A percentile compares a stretch with the other conserved stretches of the same genome.
Evolutionary conservation across 108 stramenopile species (phyloP).

Genomic region (Epithemia pelagica): DNA sequence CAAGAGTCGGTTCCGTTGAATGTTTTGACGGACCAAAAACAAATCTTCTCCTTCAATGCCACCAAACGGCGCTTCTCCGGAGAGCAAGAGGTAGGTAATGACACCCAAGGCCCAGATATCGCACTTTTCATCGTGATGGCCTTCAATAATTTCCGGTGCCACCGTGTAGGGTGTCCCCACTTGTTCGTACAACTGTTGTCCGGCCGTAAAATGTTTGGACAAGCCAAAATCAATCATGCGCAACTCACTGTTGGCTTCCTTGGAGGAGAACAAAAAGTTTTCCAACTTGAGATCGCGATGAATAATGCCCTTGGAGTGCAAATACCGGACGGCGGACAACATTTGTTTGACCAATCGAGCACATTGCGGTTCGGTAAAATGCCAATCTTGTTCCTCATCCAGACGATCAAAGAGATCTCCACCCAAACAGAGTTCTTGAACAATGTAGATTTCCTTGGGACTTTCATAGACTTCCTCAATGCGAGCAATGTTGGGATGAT

Average conservation of each 20-base stretch:
- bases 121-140: conserved; percentile 68
- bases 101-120: conserved; percentile 89
- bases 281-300: conserved; percentile 27
- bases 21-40: conserved; percentile 15
- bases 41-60: conserved; percentile 71
- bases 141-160: conserved; percentile 81
- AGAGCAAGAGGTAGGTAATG: conserved; percentile 77
- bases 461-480: conserved; percentile 79
- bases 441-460: conserved; percentile 65
- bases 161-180: conserved; percentile 88
- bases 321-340: conserved; percentile 79
- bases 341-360: conserved; percentile 79
- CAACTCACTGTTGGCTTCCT: conserved; percentile 42
- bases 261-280: conserved; percentile 40
- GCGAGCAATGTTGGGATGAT: conserved; percentile 84
- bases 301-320: conserved; percentile 71
- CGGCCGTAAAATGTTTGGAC: conserved; percentile 67
- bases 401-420: conserved; percentile 84
- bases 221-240: conserved; percentile 88
- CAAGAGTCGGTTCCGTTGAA: conserved; percentile 3
- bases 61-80: conserved; percentile 83
- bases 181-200: conserved; percentile 57
- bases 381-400: conserved; percentile 74
- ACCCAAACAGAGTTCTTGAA: conserved; percentile 65
- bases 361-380: conserved; percentile 75